Base-by-base conservation (phyloP, 2,329 filamentous ascomycete genomes). In the Claviceps monticola region DNA sequence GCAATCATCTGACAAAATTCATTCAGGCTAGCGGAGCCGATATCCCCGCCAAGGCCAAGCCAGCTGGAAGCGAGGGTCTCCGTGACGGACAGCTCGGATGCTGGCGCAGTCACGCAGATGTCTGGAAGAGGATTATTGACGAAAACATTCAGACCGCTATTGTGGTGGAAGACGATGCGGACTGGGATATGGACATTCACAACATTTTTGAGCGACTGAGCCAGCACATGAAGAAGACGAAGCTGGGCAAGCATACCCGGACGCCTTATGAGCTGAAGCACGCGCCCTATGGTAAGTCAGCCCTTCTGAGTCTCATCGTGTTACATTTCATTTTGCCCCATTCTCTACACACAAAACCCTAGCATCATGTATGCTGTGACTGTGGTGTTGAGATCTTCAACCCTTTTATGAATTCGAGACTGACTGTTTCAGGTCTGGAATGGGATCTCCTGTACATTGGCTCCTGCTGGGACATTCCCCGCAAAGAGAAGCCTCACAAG, bases 381-480 rank as follows among this genome's bases (percentile, higher is more conserved):
- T 34, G 29, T 9, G 3, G 9, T 11, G 1, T 34, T 9, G 9
- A 34, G 11, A 34, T 1, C 21, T 11, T 4, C 1, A 11, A 4
- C 21, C 21, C 21, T 21, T 21, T 21, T 4, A 21, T 34, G 29
- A 34, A 11, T 34, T 0, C 9, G 29, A 34, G 29, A 4, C 29
- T 34, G 9, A 34, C 29, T 34, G 9, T 34, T 4, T 11, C 9
- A 51, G 43, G 49, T 16, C 37, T 47, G 4, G 42, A 51, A 17
- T 51, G 49, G 49, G 49, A 51, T 16, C 34, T 51, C 21, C 14
- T 51, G 4, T 51, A 51, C 23, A 41, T 47, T 2, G 49, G 49
- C 23, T 36, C 43, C 21, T 51, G 43, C 44, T 51, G 49, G 49
- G 49, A 51, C 13, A 51, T 51, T n/a, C 49, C 49, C 2, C n/a